Conservation (phyloP, 495 filamentous ascomycete species). For the Penicillium maclennaniae region DNA sequence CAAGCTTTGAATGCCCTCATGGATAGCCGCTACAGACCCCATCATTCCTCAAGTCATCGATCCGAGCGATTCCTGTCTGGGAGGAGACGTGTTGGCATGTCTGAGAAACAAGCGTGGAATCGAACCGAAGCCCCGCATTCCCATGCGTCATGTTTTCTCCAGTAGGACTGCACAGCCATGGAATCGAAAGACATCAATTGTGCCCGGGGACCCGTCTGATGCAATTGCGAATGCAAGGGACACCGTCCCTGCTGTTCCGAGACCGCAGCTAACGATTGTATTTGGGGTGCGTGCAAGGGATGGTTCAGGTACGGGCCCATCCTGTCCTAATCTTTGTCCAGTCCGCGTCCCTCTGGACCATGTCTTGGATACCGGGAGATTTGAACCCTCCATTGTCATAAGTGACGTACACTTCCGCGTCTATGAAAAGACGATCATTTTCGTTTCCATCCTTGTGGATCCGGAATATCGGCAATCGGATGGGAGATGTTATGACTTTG, state of each 20-base stretch:
- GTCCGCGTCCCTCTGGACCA: not conserved
- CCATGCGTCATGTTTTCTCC: conserved; percentile 14
- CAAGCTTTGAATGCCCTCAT: not conserved
- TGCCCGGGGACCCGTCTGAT: conserved; percentile 8
- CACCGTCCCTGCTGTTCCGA: conserved; percentile 1
- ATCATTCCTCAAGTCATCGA: not conserved
- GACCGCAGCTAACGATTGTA: conserved; percentile 8
- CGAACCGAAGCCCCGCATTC: conserved; percentile 26
- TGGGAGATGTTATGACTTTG: conserved; percentile 4
- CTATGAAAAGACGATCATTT: not conserved
- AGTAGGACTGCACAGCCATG: conserved; percentile 1
- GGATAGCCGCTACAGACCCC: not conserved
- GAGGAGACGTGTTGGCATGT: conserved; percentile 10
- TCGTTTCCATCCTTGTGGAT: not conserved
- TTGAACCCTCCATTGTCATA: not conserved
- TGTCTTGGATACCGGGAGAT: not conserved
- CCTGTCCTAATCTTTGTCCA: conserved; percentile 1
- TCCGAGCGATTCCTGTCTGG: conserved; percentile 4
- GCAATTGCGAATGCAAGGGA: conserved; percentile 22
- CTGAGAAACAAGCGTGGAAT: conserved; percentile 14
- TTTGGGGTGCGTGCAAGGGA: conserved; percentile 24
- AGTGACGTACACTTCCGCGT: not conserved
- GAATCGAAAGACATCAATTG: not conserved
- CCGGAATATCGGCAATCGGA: not conserved
- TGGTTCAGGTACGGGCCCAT: conserved; percentile 27